Evolutionary conservation across 2,329 filamentous ascomycete species (phyloP).

Genomic region (Talaromyces sp.): DNA sequence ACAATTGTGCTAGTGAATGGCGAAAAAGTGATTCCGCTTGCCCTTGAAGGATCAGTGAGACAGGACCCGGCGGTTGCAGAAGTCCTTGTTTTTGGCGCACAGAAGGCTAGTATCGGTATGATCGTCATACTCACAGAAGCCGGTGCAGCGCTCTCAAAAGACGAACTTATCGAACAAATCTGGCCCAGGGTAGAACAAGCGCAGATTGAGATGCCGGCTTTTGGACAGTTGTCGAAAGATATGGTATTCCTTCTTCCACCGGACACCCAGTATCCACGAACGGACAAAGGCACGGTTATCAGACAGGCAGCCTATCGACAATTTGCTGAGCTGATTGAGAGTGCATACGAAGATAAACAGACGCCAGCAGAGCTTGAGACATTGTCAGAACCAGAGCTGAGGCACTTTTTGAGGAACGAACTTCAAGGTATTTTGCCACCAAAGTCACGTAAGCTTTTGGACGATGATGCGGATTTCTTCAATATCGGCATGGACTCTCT

Average conservation of each 20-base stretch:
- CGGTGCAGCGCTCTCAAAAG: conserved; percentile 40
- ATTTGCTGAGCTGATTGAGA: conserved; percentile 50
- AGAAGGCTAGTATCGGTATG: conserved; percentile 29
- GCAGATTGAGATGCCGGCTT: conserved; percentile 51
- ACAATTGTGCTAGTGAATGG: conserved; percentile 21
- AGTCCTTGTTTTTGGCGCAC: conserved; percentile 20
- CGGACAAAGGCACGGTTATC: conserved; percentile 58
- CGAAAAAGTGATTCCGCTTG: conserved; percentile 23
- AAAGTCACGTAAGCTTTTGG: conserved; percentile 22
- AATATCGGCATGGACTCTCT: conserved; percentile 57
- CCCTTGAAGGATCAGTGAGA: conserved; percentile 18
- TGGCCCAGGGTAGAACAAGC: conserved; percentile 52
- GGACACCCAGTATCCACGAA: conserved; percentile 48
- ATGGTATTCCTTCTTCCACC: conserved; percentile 51
- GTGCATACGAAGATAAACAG: conserved; percentile 36
- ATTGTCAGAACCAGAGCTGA: conserved; percentile 30
- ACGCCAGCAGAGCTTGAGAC: conserved; percentile 24
- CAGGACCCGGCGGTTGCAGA: conserved; percentile 17
- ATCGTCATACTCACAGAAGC: conserved; percentile 52
- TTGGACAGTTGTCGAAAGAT: conserved; percentile 52
- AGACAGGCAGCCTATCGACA: conserved; percentile 50
- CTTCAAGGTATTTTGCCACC: conserved; percentile 27
- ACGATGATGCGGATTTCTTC: conserved; percentile 57
- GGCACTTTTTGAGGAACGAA: conserved; percentile 33
- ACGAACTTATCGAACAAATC: conserved; percentile 48